These are phyloP conservation scores for Neonectria coccinea DNA, from an alignment of 2,329 filamentous ascomycete species.

Conservation along the genomic window DNA sequence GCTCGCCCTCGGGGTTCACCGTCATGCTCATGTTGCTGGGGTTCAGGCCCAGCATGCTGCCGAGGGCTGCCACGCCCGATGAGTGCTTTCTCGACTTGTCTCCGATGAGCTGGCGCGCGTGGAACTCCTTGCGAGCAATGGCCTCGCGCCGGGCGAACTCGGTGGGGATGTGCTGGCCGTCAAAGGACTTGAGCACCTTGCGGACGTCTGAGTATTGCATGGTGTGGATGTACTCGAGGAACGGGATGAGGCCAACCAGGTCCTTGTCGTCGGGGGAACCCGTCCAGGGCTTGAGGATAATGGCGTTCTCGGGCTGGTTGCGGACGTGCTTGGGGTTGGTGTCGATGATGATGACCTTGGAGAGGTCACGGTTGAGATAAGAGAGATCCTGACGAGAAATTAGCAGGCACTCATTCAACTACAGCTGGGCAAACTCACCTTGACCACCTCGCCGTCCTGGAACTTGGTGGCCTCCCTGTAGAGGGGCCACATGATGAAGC, in stretches of 20 bases:
- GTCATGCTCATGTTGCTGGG: conserved; percentile 72
- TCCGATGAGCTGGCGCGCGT: conserved; percentile 79
- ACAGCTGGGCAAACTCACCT: conserved; percentile 68
- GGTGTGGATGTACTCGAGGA: conserved; percentile 96
- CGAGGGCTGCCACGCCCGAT: conserved; percentile 76
- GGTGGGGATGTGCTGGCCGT: conserved; percentile 87
- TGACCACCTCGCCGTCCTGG: conserved; percentile 94
- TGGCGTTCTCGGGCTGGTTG: conserved; percentile 95
- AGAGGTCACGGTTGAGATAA: conserved; percentile 94
- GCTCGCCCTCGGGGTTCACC: conserved; percentile 73
- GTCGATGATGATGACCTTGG: conserved; percentile 95
- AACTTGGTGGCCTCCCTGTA: conserved; percentile 98
- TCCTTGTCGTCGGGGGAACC: conserved; percentile 86
- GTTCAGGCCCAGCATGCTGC: conserved; percentile 82
- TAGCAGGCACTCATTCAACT: conserved; percentile 24
- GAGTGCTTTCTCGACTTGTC: conserved; percentile 71
- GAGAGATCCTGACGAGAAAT: conserved; percentile 79
- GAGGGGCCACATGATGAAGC: conserved; percentile 93
- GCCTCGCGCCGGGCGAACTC: conserved; percentile 93
- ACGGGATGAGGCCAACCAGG: conserved; percentile 89
- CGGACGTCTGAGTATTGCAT: conserved; percentile 93
- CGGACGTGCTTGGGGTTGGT: conserved; percentile 85
- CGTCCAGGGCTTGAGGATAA: conserved; percentile 90
- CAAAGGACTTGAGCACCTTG: conserved; percentile 86
- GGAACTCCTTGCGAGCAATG: conserved; percentile 84